Evolutionary conservation across 2,329 filamentous ascomycete species (phyloP).

Genomic region (Verticillium klebahnii): DNA sequence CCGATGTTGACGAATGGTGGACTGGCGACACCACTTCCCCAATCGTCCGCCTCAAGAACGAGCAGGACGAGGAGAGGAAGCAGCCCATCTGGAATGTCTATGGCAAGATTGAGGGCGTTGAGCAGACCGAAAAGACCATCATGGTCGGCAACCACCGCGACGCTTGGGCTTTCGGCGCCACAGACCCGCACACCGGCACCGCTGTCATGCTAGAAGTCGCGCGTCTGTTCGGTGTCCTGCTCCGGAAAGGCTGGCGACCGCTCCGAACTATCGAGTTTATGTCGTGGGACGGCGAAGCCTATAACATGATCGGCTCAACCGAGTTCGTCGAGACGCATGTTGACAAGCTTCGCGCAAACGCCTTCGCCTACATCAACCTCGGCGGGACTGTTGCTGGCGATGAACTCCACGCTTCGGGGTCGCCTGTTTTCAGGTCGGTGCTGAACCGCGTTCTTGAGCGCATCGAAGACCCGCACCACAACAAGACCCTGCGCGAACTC

Average conservation of each 20-base stretch:
- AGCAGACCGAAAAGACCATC: conserved; percentile 77
- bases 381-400: conserved; percentile 74
- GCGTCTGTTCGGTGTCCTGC: conserved; percentile 76
- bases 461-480: conserved; percentile 66
- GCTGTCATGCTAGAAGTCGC: conserved; percentile 88
- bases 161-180: conserved; percentile 83
- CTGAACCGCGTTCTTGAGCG: conserved; percentile 70
- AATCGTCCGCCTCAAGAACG: conserved; percentile 74
- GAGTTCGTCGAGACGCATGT: conserved; percentile 89
- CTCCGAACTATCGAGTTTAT: conserved; percentile 94
- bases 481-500: conserved; percentile 66
- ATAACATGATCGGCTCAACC: conserved; percentile 90
- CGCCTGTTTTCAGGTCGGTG: conserved; percentile 71
- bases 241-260: conserved; percentile 77
- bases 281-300: conserved; percentile 92
- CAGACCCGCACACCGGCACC: conserved; percentile 81
- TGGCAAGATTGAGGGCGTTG: conserved; percentile 76
- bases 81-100: conserved; percentile 92
- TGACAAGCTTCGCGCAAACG: conserved; percentile 66
- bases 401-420: conserved; percentile 73
- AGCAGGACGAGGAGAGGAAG: conserved; percentile 77
- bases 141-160: conserved; percentile 93
- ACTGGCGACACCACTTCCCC: conserved; percentile 72
- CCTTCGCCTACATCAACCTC: conserved; percentile 86
- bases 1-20: conserved; percentile 69